Evolutionary conservation across 192 early-diverging fungal genomes (phyloP).

Genomic region (Mortierella hygrophila): DNA sequence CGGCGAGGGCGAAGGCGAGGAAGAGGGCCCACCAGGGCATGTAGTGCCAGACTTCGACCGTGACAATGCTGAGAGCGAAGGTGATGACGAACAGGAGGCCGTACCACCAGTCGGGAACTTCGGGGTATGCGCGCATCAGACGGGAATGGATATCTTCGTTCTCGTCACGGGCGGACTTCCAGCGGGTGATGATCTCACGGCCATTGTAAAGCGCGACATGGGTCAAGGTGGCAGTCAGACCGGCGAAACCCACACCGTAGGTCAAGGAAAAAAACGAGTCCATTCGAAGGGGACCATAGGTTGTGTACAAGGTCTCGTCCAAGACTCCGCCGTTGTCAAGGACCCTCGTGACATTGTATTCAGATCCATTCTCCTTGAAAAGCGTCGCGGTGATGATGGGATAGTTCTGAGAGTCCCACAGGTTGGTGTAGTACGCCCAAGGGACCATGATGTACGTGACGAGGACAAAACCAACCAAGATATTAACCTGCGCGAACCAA

Average conservation of each 20-base stretch:
- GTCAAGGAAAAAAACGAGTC: conserved; percentile 59
- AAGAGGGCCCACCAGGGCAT: conserved; percentile 64
- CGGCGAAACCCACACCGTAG: conserved; percentile 67
- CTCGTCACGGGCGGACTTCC: conserved; percentile 24
- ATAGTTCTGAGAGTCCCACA: conserved; percentile 55
- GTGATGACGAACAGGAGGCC: conserved; percentile 49
- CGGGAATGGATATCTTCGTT: conserved; percentile 70
- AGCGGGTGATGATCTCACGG: conserved; percentile 61
- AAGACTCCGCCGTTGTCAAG: conserved; percentile 54
- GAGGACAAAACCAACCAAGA: conserved; percentile 60
- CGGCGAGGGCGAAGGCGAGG: conserved; percentile 57
- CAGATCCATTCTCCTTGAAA: conserved; percentile 37
- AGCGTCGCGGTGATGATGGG: conserved; percentile 51
- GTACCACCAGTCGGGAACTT: conserved; percentile 70
- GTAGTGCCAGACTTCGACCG: conserved; percentile 60
- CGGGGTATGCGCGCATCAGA: conserved; percentile 73
- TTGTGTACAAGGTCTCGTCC: conserved; percentile 44
- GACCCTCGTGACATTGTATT: conserved; percentile 49
- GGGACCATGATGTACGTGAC: conserved; percentile 66
- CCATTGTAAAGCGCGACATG: conserved; percentile 75
- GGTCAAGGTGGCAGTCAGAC: conserved; percentile 64
- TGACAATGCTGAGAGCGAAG: conserved; percentile 71
- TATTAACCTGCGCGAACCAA: conserved; percentile 61
- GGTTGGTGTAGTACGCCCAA: conserved; percentile 59
- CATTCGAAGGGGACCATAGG: conserved; percentile 56